Conservation (phyloP, 495 filamentous ascomycete genomes). For the Xylaria acuta region DNA sequence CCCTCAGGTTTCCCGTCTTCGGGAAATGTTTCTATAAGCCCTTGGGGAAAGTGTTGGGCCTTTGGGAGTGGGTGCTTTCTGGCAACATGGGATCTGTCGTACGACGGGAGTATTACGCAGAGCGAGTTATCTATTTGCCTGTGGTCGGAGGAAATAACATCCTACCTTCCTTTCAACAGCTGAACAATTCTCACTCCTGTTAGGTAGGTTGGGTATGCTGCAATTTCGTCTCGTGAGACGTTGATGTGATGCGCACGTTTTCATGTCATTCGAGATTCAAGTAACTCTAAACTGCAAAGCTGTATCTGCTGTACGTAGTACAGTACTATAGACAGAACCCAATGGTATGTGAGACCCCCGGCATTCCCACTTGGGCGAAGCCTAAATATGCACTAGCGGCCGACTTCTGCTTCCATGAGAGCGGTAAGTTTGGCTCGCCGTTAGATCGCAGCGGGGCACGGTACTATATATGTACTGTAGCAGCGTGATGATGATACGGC, state of each 20-base stretch:
- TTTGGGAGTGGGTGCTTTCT: no score
- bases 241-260: neutral
- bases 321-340: neutral
- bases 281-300: neutral
- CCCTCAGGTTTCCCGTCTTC: neutral
- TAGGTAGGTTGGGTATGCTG: neutral
- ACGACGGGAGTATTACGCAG: neutral
- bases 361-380: neutral
- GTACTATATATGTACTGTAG: no score
- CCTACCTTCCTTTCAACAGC: neutral
- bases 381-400: slow-evolving; percentile 5
- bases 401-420: neutral
- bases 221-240: neutral
- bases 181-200: neutral
- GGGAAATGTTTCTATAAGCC: neutral
- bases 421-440: slow-evolving; percentile 18
- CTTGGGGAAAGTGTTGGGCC: neutral
- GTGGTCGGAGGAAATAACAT: neutral
- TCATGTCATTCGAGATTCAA: neutral
- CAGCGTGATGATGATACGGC: neutral
- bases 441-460: slow-evolving; percentile 12
- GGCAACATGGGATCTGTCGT: neutral
- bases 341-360: neutral
- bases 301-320: no score
- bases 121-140: neutral